Conservation (phyloP, 1,284 basidiomycete genomes). For the Nidula niveotomentosa region DNA sequence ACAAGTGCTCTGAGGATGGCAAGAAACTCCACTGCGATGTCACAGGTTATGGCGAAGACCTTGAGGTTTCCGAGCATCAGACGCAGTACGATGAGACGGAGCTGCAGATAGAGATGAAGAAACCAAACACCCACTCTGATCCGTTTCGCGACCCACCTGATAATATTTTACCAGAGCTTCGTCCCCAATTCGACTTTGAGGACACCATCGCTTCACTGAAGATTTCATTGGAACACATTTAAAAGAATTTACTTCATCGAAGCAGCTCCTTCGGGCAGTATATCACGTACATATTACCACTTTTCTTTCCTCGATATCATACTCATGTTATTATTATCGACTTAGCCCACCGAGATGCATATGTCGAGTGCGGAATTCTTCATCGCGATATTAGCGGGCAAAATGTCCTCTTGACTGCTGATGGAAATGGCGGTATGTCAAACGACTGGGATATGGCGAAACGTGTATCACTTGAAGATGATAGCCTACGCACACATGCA, state of each 20-base stretch:
- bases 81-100: not conserved
- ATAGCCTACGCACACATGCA: not conserved
- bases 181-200: not conserved
- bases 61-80: not conserved
- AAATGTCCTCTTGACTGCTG: slow-evolving; percentile 5
- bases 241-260: slow-evolving; percentile 3
- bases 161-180: not conserved
- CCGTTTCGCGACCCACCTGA: not conserved
- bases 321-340: not conserved
- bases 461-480: not conserved
- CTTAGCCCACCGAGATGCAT: slow-evolving; percentile 2
- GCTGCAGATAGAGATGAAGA: not conserved
- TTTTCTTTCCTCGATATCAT: not conserved
- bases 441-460: slow-evolving; percentile 10
- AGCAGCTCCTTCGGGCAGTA: slow-evolving; percentile 6
- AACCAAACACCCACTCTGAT: not conserved
- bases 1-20: not conserved
- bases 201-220: slow-evolving; percentile 14
- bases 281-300: slow-evolving; percentile 3
- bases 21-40: not conserved
- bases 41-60: not conserved
- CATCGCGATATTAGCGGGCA: slow-evolving; percentile 5
- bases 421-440: slow-evolving; percentile 2
- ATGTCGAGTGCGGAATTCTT: not conserved
- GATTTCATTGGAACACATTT: slow-evolving; percentile 6